These are phyloP conservation scores for Alternaria sp. DNA, from an alignment of 2,329 filamentous ascomycete species.

Conservation along the genomic window DNA sequence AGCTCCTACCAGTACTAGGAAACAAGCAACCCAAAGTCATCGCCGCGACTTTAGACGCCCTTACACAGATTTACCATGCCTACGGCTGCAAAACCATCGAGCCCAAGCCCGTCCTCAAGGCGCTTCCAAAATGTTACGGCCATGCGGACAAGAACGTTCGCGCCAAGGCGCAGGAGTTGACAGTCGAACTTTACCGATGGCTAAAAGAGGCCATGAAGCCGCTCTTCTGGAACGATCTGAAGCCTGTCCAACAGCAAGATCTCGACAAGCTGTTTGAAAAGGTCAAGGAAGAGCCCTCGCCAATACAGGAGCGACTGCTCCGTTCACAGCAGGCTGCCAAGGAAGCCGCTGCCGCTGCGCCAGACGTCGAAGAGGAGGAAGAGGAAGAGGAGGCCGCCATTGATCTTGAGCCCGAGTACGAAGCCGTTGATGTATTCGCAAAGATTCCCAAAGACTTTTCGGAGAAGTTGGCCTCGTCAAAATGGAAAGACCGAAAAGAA, in stretches of 20 bases:
- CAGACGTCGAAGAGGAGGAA: conserved; percentile 57
- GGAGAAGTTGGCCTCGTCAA: conserved; percentile 85
- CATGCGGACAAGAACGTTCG: conserved; percentile 98
- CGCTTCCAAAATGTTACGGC: conserved; percentile 86
- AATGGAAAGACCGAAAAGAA: conserved; percentile 99
- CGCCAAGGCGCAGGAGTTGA: conserved; percentile 87
- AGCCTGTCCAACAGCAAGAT: conserved; percentile 93
- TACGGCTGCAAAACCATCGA: conserved; percentile 95
- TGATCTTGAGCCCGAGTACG: conserved; percentile 69
- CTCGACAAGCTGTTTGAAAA: conserved; percentile 94
- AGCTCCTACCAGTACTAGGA: conserved; percentile 79
- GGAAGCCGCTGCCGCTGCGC: conserved; percentile 70
- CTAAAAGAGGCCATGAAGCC: conserved; percentile 97
- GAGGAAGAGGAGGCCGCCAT: conserved; percentile 71
- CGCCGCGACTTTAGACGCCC: conserved; percentile 73
- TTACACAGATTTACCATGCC: conserved; percentile 87
- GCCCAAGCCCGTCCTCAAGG: conserved; percentile 88
- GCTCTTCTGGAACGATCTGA: conserved; percentile 94
- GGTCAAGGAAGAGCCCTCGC: conserved; percentile 82
- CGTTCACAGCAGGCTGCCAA: conserved; percentile 87
- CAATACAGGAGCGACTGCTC: conserved; percentile 89
- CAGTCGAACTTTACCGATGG: conserved; percentile 96
- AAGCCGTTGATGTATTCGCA: conserved; percentile 83
- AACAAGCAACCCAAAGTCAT: conserved; percentile 94
- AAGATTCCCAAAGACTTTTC: conserved; percentile 83